Percentiles rank a stretch among this genome's conserved stretches.
phyloP scores from a whole-genome alignment of 768 basidiomycete genomes.

The Tulasnella sp. region DNA sequence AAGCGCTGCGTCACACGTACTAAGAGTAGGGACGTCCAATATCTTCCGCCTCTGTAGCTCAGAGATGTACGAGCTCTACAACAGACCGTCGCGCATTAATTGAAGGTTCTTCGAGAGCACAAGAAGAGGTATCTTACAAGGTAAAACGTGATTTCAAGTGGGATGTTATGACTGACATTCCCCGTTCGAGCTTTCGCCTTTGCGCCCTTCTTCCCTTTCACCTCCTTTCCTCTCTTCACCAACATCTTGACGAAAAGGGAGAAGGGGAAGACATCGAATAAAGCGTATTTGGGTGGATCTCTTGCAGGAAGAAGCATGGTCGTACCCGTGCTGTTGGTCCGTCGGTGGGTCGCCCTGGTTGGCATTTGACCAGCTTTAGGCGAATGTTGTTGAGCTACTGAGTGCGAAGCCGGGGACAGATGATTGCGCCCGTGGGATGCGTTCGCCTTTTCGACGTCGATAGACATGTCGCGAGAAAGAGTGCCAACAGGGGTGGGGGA shows the following conservation, averaged over 20 bases:
- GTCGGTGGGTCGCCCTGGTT: not conserved
- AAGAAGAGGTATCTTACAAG: not conserved
- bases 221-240: constrained; percentile 35
- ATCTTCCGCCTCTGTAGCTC: constrained; percentile 44
- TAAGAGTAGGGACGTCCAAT: constrained; percentile 48
- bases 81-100: not conserved
- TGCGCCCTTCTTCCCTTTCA: constrained; percentile 55
- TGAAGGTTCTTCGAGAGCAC: not conserved
- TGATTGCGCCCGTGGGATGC: not conserved
- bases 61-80: constrained; percentile 55
- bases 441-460: constrained; percentile 1
- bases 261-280: constrained; percentile 61
- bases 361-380: not conserved
- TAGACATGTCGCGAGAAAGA: not conserved
- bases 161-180: constrained; percentile 45
- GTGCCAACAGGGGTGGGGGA: not conserved
- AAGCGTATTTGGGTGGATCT: constrained; percentile 45
- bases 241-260: constrained; percentile 42
- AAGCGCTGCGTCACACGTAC: constrained; percentile 31
- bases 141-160: constrained; percentile 58
- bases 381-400: not conserved
- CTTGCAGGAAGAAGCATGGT: constrained; percentile 38
- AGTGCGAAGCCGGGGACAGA: not conserved
- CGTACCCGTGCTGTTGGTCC: constrained; percentile 34
- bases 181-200: constrained; percentile 38